Base-by-base conservation (phyloP, 345 rosid species). In the Citrus sinensis region DNA sequence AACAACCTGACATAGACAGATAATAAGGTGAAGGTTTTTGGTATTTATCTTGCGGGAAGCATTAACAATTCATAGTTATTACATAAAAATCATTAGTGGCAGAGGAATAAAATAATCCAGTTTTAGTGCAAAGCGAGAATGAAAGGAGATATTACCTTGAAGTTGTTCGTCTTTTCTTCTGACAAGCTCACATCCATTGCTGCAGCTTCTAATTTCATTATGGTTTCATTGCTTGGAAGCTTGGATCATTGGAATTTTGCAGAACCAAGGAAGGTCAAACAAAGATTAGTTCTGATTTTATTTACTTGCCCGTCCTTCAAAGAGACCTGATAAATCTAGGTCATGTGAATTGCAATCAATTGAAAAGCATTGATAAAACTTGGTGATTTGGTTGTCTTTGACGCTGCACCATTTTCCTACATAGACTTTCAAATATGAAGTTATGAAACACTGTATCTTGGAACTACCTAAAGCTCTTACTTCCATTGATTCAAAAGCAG, bases 271-370 rank as follows among this genome's bases (percentile, higher is more conserved):
- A 73, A 72, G 68, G 49, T 71, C 10, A 24, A 22, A 11, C 20
- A 34, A 68, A 35, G 60, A 67, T 16, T 46, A 11, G 17, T 34
- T 79, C 55, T 63, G 80, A 66, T 32, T 70, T 59, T 75, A 24
- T 25, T 71, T 59, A 70, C 90, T 85, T 84, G 83, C 98, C 89
- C 87, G 88, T 78, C 87, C 95, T 89, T 90, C 94, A 17, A 95
- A 95, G 16, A 92, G 97, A 81, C 98, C 96, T 39, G 97, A 93
- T 85, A 93, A 85, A 88, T 95, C 98, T 22, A 95, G 92, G 81
- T 95, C 99, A 59, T 86, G 86, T 51, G 97, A 95, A 93, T 93
- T 71, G 98, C 98, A 84, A 93, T 93, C 88, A 93, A 80, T 78
- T 91, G 91, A 79, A 95, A 95, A 37, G 99, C 99, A 81, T 92